Evolutionary conservation across 2,329 filamentous ascomycete genomes (phyloP).

Genomic region (Monosporascus sp.): DNA sequence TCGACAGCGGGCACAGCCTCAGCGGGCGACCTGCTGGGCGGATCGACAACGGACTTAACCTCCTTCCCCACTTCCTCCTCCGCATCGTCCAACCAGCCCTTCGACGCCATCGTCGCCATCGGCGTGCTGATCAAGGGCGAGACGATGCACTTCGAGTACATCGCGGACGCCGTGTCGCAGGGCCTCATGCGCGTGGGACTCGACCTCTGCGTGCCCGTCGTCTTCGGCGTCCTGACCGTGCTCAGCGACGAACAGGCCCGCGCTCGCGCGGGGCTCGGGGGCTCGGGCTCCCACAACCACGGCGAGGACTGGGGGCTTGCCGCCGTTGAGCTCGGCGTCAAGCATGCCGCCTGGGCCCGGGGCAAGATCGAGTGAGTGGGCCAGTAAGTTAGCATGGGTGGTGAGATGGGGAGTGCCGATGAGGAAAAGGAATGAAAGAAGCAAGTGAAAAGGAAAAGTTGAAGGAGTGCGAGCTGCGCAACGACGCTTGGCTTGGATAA

Average conservation of each 20-base stretch:
- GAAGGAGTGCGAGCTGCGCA: no score
- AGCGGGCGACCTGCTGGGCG: slow-evolving; percentile 71
- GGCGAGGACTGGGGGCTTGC: slow-evolving; percentile 94
- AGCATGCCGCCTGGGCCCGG: slow-evolving; percentile 76
- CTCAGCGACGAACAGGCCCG: slow-evolving; percentile 82
- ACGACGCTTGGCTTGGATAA: no score
- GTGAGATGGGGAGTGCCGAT: slow-evolving; percentile 3
- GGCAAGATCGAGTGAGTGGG: slow-evolving; percentile 50
- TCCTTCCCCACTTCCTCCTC: slow-evolving; percentile 36
- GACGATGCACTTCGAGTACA: slow-evolving; percentile 99
- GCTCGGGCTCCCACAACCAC: slow-evolving; percentile 73
- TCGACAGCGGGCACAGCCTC: slow-evolving; percentile 57
- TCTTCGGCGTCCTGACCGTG: slow-evolving; percentile 89
- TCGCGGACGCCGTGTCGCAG: slow-evolving; percentile 82
- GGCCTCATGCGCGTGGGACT: slow-evolving; percentile 93
- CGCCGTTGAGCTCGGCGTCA: slow-evolving; percentile 88
- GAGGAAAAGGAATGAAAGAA: slow-evolving; percentile 3
- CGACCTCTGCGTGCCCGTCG: slow-evolving; percentile 80
- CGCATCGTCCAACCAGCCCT: slow-evolving; percentile 47
- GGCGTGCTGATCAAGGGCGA: slow-evolving; percentile 97
- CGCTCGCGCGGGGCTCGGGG: slow-evolving; percentile 71
- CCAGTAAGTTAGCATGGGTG: not conserved
- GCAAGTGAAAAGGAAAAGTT: no score
- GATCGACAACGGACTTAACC: slow-evolving; percentile 62
- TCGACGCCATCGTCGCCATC: slow-evolving; percentile 92